These are phyloP conservation scores for Paraphoma chrysanthemicola DNA, from an alignment of 2,329 filamentous ascomycete genomes.

Conservation along the genomic window DNA sequence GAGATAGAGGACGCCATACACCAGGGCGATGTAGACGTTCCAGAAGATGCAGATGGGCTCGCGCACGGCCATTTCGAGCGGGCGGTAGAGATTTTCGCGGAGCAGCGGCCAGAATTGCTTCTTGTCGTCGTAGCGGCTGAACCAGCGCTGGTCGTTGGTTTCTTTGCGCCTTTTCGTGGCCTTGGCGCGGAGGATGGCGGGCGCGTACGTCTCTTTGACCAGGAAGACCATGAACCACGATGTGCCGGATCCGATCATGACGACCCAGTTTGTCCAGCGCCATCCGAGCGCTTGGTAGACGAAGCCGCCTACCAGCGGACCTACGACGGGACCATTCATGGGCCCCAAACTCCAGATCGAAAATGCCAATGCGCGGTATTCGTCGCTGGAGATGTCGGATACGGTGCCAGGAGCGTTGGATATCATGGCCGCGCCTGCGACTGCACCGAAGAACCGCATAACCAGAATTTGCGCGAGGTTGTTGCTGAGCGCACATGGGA, in stretches of 20 bases:
- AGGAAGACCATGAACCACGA: slow-evolving; percentile 65
- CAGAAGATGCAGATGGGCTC: slow-evolving; percentile 89
- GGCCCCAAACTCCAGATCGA: slow-evolving; percentile 85
- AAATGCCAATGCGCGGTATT: slow-evolving; percentile 82
- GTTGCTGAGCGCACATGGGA: slow-evolving; percentile 74
- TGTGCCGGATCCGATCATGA: slow-evolving; percentile 68
- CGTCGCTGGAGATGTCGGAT: slow-evolving; percentile 80
- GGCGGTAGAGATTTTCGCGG: slow-evolving; percentile 77
- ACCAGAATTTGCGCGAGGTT: slow-evolving; percentile 74
- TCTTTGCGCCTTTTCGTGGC: slow-evolving; percentile 72
- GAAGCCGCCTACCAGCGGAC: slow-evolving; percentile 82
- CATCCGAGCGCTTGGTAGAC: slow-evolving; percentile 79
- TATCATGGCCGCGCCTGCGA: slow-evolving; percentile 81
- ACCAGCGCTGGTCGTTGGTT: slow-evolving; percentile 77
- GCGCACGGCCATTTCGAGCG: slow-evolving; percentile 76
- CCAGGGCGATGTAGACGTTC: slow-evolving; percentile 73
- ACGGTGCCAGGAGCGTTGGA: slow-evolving; percentile 83
- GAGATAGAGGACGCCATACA: slow-evolving; percentile 87
- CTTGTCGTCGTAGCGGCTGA: slow-evolving; percentile 81
- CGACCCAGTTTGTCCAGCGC: slow-evolving; percentile 83
- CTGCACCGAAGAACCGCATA: slow-evolving; percentile 74
- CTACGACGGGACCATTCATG: slow-evolving; percentile 70
- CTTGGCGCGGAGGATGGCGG: slow-evolving; percentile 74
- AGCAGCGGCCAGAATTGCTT: slow-evolving; percentile 70
- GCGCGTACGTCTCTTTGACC: slow-evolving; percentile 80